A percentile compares a stretch with the other conserved stretches of the same genome.
phyloP scores from a whole-genome alignment of 139 green algal species.

The Eudorina sp. region DNA sequence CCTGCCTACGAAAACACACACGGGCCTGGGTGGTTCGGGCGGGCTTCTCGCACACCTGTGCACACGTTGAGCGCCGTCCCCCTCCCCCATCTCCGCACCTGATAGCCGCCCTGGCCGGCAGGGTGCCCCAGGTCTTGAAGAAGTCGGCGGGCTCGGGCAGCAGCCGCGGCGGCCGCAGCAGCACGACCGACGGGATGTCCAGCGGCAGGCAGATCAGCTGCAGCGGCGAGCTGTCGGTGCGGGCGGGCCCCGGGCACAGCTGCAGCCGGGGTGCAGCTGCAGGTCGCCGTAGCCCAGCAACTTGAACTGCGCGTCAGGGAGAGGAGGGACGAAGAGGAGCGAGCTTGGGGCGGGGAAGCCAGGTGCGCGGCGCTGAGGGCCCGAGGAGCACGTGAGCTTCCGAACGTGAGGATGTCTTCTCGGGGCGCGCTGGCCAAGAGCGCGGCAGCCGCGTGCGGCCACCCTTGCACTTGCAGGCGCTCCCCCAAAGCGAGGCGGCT shows the following conservation, averaged over 20 bases:
- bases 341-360: not conserved
- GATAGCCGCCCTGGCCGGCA: constrained; percentile 54
- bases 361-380: not conserved
- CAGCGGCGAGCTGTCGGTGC: constrained; percentile 27
- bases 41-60: not conserved
- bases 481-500: not conserved
- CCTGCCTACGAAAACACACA: not conserved
- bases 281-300: constrained; percentile 53
- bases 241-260: constrained; percentile 40
- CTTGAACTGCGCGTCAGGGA: constrained; percentile 12
- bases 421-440: not conserved
- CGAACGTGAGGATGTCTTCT: no score
- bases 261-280: constrained; percentile 55
- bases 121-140: constrained; percentile 50
- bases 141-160: constrained; percentile 25
- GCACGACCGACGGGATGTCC: not conserved
- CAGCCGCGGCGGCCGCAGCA: not conserved
- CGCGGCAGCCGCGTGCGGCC: not conserved
- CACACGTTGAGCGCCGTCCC: not conserved
- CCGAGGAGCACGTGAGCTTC: not conserved
- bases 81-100: constrained; percentile 9
- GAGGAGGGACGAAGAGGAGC: not conserved
- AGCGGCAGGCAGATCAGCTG: constrained; percentile 37
- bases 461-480: not conserved
- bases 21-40: not conserved